These are phyloP conservation scores for Aspergillus ruber DNA, from an alignment of 2,329 filamentous ascomycete species.

Conservation along the genomic window DNA sequence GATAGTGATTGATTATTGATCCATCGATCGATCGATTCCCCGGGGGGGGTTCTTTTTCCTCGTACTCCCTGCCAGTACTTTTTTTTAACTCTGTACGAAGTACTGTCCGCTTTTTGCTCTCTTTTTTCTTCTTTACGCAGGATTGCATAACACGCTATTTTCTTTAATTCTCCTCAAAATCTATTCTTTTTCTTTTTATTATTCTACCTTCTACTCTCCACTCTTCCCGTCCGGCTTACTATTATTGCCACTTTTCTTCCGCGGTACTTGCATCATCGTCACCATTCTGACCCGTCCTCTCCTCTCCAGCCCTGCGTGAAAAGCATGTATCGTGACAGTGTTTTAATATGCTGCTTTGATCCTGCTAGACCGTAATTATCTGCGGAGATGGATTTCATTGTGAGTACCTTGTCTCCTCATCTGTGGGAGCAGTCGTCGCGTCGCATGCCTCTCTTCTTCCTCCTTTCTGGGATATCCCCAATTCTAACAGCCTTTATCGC, in stretches of 20 bases:
- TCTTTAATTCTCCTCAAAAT: neutral
- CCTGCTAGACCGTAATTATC: constrained; percentile 20
- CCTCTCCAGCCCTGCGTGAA: constrained; percentile 8
- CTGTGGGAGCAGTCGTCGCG: constrained; percentile 2
- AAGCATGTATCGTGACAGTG: constrained; percentile 30
- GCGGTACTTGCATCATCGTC: constrained; percentile 10
- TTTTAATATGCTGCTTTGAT: constrained; percentile 21
- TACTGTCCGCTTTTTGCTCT: constrained; percentile 2
- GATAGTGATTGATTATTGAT: too few species aligned
- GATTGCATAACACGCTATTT: neutral
- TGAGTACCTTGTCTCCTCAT: constrained; percentile 21
- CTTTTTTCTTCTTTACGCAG: neutral
- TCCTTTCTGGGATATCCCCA: neutral
- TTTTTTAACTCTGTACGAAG: neutral
- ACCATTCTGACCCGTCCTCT: constrained; percentile 8
- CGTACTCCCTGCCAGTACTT: neutral
- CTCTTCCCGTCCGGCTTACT: constrained; percentile 2
- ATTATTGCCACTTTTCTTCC: neutral
- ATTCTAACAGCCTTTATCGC: constrained; percentile 5
- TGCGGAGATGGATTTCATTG: constrained; percentile 40
- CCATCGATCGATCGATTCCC: neutral
- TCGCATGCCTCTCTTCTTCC: constrained; percentile 2
- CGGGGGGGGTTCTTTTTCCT: constrained; percentile 2
- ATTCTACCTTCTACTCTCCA: constrained; percentile 4
- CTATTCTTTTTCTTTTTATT: neutral